phyloP scores from a whole-genome alignment of 208 protist genomes.

The Trypanosoma theileri region DNA sequence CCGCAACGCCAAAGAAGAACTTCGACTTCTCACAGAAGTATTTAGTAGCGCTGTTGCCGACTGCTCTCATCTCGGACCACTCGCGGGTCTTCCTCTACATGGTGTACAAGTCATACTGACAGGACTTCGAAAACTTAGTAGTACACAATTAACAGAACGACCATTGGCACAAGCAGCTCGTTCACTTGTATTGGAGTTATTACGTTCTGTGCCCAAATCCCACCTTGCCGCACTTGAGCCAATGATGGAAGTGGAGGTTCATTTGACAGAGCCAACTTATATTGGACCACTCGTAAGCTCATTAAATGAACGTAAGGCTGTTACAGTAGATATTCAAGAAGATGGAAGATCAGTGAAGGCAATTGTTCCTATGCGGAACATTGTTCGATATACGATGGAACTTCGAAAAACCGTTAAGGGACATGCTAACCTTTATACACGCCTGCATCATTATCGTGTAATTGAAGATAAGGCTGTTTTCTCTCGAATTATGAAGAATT shows the following conservation, averaged over 20 bases:
- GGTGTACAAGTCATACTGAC: slow-evolving; percentile 67
- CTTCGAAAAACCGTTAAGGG: slow-evolving; percentile 86
- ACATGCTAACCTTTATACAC: slow-evolving; percentile 77
- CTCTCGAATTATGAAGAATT: slow-evolving; percentile 75
- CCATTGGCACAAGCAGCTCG: slow-evolving; percentile 50
- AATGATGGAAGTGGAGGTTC: slow-evolving; percentile 88
- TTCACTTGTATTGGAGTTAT: slow-evolving; percentile 40
- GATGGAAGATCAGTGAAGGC: slow-evolving; percentile 77
- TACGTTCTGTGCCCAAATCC: slow-evolving; percentile 35
- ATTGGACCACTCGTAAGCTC: slow-evolving; percentile 73
- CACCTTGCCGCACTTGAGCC: slow-evolving; percentile 74
- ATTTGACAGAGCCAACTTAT: slow-evolving; percentile 72
- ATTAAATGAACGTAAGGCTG: slow-evolving; percentile 76
- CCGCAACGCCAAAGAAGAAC: slow-evolving; percentile 53
- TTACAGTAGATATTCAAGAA: slow-evolving; percentile 80
- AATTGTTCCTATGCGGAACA: slow-evolving; percentile 81
- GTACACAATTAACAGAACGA: slow-evolving; percentile 46
- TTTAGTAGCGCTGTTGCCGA: slow-evolving; percentile 55
- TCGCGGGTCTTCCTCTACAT: slow-evolving; percentile 73
- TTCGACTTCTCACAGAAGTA: slow-evolving; percentile 34
- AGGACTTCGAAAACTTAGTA: slow-evolving; percentile 48
- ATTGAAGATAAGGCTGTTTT: slow-evolving; percentile 80
- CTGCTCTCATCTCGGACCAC: slow-evolving; percentile 63
- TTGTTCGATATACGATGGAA: slow-evolving; percentile 83
- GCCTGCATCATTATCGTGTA: slow-evolving; percentile 70